Percentiles rank a stretch among this genome's conserved stretches.
phyloP scores from a whole-genome alignment of 495 filamentous ascomycete species.

The Annulohypoxylon nitens region DNA sequence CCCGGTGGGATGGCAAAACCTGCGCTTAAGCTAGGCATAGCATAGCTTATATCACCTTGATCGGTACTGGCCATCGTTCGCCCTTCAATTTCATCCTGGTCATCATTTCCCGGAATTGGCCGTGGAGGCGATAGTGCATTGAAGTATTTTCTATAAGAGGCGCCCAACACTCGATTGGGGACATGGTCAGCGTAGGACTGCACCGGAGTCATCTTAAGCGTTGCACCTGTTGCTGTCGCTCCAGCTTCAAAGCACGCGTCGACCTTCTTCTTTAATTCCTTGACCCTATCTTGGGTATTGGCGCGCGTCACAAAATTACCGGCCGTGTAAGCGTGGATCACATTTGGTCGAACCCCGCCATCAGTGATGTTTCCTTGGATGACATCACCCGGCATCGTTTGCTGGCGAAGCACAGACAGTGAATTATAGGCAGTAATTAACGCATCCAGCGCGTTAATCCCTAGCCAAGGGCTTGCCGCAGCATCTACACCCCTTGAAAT shows the following conservation, averaged over 20 bases:
- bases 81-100: conserved; percentile 63
- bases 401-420: conserved; percentile 71
- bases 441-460: conserved; percentile 74
- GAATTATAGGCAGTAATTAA: conserved; percentile 72
- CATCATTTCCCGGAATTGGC: conserved; percentile 58
- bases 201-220: conserved; percentile 59
- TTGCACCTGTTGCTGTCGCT: conserved; percentile 71
- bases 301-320: conserved; percentile 67
- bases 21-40: conserved; percentile 71
- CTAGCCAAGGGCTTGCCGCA: conserved; percentile 73
- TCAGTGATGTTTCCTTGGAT: conserved; percentile 71
- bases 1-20: conserved; percentile 68
- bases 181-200: conserved; percentile 71
- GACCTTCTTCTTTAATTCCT: conserved; percentile 64
- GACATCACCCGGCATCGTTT: conserved; percentile 71
- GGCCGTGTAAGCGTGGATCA: conserved; percentile 70
- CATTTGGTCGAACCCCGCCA: conserved; percentile 70
- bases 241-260: conserved; percentile 71
- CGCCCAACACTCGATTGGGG: conserved; percentile 69
- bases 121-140: conserved; percentile 58
- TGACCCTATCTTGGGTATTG: conserved; percentile 60
- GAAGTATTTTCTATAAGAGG: conserved; percentile 66
- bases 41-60: conserved; percentile 74
- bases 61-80: conserved; percentile 70
- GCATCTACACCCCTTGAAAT: conserved; percentile 59